Evolutionary conservation across 116 monocot species (phyloP).

Genomic region (Trichopus zeylanicus): DNA sequence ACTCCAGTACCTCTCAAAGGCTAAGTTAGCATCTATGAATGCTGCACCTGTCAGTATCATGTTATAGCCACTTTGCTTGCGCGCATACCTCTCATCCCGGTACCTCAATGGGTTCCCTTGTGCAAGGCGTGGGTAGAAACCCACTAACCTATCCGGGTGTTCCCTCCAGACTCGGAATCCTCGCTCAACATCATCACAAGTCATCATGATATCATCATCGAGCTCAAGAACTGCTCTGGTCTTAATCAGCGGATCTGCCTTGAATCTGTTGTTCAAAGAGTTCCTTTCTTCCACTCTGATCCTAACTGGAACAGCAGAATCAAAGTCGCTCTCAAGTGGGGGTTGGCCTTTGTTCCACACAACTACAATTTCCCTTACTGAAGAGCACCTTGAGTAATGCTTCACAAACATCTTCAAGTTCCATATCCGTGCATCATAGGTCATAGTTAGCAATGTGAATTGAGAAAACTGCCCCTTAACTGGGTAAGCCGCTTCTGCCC

Average conservation of each 20-base stretch:
- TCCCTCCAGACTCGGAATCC: conserved; percentile 84
- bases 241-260: conserved; percentile 46
- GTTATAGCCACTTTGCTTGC: conserved; percentile 50
- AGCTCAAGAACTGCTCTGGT: conserved; percentile 75
- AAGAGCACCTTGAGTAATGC: conserved; percentile 84
- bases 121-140: conserved; percentile 83
- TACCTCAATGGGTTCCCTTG: conserved; percentile 49
- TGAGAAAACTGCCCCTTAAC: conserved; percentile 72
- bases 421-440: conserved; percentile 67
- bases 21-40: conserved; percentile 57
- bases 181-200: conserved; percentile 85
- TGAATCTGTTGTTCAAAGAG: conserved; percentile 85
- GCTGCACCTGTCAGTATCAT: conserved; percentile 82
- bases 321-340: conserved; percentile 32
- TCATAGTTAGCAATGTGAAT: conserved; percentile 85
- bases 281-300: conserved; percentile 71
- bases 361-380: conserved; percentile 75
- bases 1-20: conserved; percentile 75
- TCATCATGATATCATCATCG: conserved; percentile 85
- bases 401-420: conserved; percentile 79
- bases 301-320: conserved; percentile 62
- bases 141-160: conserved; percentile 63
- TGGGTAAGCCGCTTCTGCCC: conserved; percentile 65
- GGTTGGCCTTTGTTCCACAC: conserved; percentile 76
- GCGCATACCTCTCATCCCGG: conserved; percentile 58